Evolutionary conservation across 2,329 filamentous ascomycete genomes (phyloP).

Genomic region (Claviceps monticola): DNA sequence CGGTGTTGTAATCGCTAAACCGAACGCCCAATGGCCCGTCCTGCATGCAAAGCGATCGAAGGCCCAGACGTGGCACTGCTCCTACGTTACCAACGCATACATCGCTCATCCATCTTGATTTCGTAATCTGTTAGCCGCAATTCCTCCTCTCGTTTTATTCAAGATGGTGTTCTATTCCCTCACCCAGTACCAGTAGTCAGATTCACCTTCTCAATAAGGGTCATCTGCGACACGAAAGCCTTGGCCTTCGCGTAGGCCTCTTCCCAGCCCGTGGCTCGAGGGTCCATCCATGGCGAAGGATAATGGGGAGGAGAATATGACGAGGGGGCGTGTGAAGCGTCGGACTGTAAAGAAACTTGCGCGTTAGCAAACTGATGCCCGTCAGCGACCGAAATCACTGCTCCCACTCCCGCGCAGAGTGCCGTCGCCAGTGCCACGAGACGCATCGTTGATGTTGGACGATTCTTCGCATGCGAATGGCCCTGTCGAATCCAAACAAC

Average conservation of each 20-base stretch:
- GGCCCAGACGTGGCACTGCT: slow-evolving; percentile 53
- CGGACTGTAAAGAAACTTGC: slow-evolving; percentile 10
- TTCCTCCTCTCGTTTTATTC: background rate
- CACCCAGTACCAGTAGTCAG: slow-evolving; percentile 81
- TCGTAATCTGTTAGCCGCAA: slow-evolving; percentile 1
- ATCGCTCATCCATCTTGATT: slow-evolving; percentile 35
- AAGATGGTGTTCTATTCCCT: slow-evolving; percentile 15
- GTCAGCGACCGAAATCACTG: background rate
- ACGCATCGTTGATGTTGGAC: background rate
- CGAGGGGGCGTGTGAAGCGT: slow-evolving; percentile 11
- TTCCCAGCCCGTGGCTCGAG: slow-evolving; percentile 57
- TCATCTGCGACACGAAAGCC: slow-evolving; percentile 70
- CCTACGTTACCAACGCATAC: slow-evolving; percentile 67
- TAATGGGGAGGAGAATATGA: slow-evolving; percentile 50
- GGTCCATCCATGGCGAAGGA: slow-evolving; percentile 77
- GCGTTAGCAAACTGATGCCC: slow-evolving; percentile 10
- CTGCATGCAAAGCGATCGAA: slow-evolving; percentile 69
- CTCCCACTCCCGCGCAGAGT: background rate
- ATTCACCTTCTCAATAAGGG: slow-evolving; percentile 83
- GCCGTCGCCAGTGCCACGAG: background rate
- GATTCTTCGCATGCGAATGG: background rate
- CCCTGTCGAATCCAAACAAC: background rate
- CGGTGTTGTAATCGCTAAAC: slow-evolving; percentile 64
- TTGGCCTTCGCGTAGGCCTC: slow-evolving; percentile 63
- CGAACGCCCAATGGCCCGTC: slow-evolving; percentile 75